Evolutionary conservation across 495 filamentous ascomycete species (phyloP).

Genomic region (Trichoderma parareesei): DNA sequence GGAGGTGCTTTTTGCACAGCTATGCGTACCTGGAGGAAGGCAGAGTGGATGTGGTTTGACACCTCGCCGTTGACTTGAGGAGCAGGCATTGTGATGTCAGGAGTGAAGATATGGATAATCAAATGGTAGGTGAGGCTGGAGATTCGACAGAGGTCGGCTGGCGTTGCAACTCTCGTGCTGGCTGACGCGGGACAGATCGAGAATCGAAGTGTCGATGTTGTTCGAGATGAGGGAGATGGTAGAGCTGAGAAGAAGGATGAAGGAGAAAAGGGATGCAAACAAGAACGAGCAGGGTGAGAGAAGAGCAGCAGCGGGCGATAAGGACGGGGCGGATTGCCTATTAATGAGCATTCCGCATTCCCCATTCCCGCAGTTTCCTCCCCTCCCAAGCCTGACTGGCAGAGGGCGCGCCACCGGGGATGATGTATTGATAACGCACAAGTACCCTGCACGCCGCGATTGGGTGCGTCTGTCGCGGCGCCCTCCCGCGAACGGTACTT

Average conservation of each 20-base stretch:
- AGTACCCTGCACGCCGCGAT: background rate
- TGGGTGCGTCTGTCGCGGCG: background rate
- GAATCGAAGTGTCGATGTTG: background rate
- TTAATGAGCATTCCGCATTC: background rate
- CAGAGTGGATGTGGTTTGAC: slow-evolving; percentile 37
- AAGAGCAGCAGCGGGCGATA: background rate
- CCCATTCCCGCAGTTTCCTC: background rate
- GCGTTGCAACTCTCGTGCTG: background rate
- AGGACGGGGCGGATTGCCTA: slow-evolving; percentile 1
- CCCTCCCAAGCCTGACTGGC: background rate
- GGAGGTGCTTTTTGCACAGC: slow-evolving; percentile 4
- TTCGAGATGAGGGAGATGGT: background rate
- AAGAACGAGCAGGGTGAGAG: background rate
- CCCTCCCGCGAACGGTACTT: slow-evolving; percentile 4
- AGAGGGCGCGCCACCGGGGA: slow-evolving; percentile 1
- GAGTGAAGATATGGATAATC: background rate
- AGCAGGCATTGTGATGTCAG: slow-evolving; percentile 14
- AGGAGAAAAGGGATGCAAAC: background rate
- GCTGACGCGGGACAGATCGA: background rate
- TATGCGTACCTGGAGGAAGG: slow-evolving; percentile 56
- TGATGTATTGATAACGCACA: slow-evolving; percentile 8
- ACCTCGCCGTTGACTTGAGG: slow-evolving; percentile 59
- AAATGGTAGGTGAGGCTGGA: background rate
- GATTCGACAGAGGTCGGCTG: background rate
- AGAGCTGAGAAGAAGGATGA: background rate